Conservation (phyloP, 176 grass and related monocot genomes). For the Carex pumila region DNA sequence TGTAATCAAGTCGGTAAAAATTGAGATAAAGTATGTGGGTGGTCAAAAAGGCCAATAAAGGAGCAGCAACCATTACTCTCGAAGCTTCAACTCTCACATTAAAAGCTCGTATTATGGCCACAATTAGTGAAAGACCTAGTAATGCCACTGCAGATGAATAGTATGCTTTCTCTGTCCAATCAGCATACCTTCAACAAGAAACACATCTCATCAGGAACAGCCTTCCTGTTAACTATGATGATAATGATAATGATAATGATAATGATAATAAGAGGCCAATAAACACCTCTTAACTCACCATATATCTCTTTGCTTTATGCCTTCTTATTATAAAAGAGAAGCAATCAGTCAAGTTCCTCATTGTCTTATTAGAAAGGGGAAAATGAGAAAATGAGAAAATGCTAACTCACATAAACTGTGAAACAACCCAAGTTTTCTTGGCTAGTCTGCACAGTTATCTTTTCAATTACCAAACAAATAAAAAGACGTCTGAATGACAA, state of each 20-base stretch:
- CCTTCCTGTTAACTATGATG: neutral
- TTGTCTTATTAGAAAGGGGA: neutral
- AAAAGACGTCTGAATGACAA: neutral
- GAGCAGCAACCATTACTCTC: slow-evolving; percentile 81
- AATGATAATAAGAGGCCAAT: neutral
- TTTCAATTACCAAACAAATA: slow-evolving; percentile 5
- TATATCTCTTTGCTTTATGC: neutral
- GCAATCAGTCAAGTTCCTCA: neutral
- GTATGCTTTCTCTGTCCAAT: slow-evolving; percentile 67
- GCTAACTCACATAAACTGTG: neutral
- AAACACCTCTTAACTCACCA: neutral
- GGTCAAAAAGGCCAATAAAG: slow-evolving; percentile 85
- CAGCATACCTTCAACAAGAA: slow-evolving; percentile 48
- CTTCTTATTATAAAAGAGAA: neutral
- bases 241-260: neutral
- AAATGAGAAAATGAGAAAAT: neutral
- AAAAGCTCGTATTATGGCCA: slow-evolving; percentile 59
- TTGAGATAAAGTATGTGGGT: slow-evolving; percentile 95
- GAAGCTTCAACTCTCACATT: slow-evolving; percentile 71
- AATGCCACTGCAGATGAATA: slow-evolving; percentile 67
- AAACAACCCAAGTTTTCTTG: neutral
- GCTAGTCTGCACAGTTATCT: neutral
- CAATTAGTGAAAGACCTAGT: slow-evolving; percentile 65
- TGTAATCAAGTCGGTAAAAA: slow-evolving; percentile 78
- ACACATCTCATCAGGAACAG: neutral